phyloP scores from a whole-genome alignment of 371 early-diverging fungal species.

The Mucor sp. region DNA sequence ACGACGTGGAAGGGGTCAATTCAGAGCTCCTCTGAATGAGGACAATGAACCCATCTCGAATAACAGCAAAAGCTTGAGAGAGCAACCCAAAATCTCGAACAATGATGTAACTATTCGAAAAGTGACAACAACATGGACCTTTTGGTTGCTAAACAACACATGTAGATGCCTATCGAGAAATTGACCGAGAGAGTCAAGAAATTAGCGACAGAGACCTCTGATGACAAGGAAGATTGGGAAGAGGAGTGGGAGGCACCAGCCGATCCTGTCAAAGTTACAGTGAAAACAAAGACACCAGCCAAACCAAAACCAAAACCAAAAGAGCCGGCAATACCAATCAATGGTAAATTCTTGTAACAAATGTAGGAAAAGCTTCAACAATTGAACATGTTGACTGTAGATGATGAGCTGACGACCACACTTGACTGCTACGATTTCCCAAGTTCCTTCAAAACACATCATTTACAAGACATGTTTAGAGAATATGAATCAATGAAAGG shows the following conservation, averaged over 20 bases:
- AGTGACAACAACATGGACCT: not conserved
- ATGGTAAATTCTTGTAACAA: not conserved
- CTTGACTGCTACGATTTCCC: constrained; percentile 57
- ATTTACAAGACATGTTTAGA: constrained; percentile 57
- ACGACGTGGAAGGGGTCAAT: constrained; percentile 32
- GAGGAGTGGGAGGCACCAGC: constrained; percentile 7
- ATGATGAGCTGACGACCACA: constrained; percentile 43
- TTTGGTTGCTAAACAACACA: not conserved
- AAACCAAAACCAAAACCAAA: not conserved
- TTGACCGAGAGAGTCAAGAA: constrained; percentile 19
- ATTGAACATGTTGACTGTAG: not conserved
- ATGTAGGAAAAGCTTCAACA: not conserved
- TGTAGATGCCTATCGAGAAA: not conserved
- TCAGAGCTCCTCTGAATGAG: constrained; percentile 27
- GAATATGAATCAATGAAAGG: constrained; percentile 60
- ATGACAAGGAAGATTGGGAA: constrained; percentile 7
- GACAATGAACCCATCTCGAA: not conserved
- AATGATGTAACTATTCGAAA: not conserved
- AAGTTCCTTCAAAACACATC: constrained; percentile 54
- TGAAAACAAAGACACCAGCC: not conserved
- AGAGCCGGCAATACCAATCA: not conserved
- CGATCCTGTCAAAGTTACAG: not conserved
- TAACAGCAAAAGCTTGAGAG: not conserved
- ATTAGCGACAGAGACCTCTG: not conserved
- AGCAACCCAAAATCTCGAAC: not conserved